Evolutionary conservation across 768 basidiomycete species (phyloP), one percentile per base, ranked within the genome.

Genomic region (Trametes sanguinea): DNA sequence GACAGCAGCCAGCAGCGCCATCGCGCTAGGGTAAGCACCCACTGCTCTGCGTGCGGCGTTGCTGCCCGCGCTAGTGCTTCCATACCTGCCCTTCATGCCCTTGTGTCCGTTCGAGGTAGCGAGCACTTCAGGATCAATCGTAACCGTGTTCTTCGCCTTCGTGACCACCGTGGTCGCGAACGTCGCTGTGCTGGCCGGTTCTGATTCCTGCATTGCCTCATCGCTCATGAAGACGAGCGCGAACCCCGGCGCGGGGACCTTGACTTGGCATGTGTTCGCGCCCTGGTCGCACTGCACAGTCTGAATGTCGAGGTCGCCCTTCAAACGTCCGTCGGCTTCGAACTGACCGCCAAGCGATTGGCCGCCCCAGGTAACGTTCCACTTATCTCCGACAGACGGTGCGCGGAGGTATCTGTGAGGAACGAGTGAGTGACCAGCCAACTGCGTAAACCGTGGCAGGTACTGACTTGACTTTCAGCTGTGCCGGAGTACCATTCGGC

Each of bases 191-290:
- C 74, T 65, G 22, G 66, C 71, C 1, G 72, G 70, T n/a, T 67
- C 70, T 4, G 74, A 69, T 47, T 78, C 79, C 1, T 72, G 61
- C 39, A 78, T 65, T 7, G 80, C 78, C 30, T 70, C 57, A 50
- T 78, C 71, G 6, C 74, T 80, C 39, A 93, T 76, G 78, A 90
- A 92, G 57, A 93, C 88, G 48, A 93, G 78, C 2, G 89, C 89
- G 65, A 89, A 85, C 35, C 83, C 84, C 0, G 92, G 91, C 2
- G 90, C 88, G 44, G 83, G 81, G 39, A 93, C 83, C 11, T 77
- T 78, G 53, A 93, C 76, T 30, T 72, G 63, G 73, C 92, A 93
- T 0, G 76, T 76, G 66, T 83, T 82, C 59, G 75, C 73, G 5
- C 70, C 68, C 46, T 76, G 72, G 47, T 76, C 72, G 66, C 80